A percentile compares a stretch with the other conserved stretches of the same genome.
phyloP scores from a whole-genome alignment of 2,329 filamentous ascomycete species.

The Magnaporthiopsis incrustans region DNA sequence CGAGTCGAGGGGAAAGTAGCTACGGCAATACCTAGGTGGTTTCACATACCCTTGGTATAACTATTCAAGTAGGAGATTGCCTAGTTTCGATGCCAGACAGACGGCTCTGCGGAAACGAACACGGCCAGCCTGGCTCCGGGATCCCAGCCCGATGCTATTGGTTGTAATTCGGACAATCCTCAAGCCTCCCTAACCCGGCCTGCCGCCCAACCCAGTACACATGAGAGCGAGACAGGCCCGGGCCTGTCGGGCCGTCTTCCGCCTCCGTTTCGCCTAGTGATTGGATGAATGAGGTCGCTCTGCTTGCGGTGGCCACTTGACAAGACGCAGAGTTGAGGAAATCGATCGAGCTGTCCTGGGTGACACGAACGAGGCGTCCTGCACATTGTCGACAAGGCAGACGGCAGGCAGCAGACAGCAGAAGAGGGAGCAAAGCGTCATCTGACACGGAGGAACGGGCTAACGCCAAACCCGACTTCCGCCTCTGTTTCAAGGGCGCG shows the following conservation, averaged over 20 bases:
- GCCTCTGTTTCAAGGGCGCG: background rate
- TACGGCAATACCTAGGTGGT: too few species aligned
- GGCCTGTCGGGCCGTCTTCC: background rate
- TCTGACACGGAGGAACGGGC: too few species aligned
- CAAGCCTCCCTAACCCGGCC: too few species aligned
- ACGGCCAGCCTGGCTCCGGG: background rate
- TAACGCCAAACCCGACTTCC: background rate
- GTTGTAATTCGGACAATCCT: background rate
- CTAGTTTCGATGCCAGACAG: background rate
- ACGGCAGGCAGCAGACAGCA: background rate
- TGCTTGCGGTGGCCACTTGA: background rate
- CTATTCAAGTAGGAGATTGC: too few species aligned
- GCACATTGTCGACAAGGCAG: background rate
- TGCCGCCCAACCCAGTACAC: background rate
- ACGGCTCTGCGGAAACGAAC: background rate
- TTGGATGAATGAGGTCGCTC: background rate
- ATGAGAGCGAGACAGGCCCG: background rate
- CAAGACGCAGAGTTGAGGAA: background rate
- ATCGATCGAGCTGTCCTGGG: too few species aligned
- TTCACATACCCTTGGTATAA: too few species aligned
- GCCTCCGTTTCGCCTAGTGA: background rate
- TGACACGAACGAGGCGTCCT: background rate
- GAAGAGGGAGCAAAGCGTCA: background rate
- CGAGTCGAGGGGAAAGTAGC: too few species aligned
- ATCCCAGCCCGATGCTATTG: background rate